Percentiles rank a stretch among this genome's conserved stretches.
phyloP scores from a whole-genome alignment of 164 flowering plant genomes.

The Umbilicus rupestris region DNA sequence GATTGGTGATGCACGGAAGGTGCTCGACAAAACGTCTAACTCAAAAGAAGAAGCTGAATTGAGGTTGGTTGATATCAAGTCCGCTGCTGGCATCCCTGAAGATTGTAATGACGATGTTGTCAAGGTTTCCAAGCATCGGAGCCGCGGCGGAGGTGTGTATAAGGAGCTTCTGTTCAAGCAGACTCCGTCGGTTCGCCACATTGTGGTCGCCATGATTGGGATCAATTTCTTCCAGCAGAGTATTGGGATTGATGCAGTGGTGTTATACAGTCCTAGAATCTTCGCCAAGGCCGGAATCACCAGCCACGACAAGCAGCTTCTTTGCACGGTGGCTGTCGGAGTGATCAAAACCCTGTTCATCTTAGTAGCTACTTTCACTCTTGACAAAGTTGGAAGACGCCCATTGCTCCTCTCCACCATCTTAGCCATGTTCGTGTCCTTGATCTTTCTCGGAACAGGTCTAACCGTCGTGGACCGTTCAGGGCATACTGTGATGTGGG shows the following conservation, averaged over 20 bases:
- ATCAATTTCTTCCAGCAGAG: constrained; percentile 39
- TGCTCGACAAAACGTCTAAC: constrained; percentile 25
- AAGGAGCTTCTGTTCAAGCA: constrained; percentile 24
- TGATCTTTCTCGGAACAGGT: constrained; percentile 23
- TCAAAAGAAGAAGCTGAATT: constrained; percentile 21
- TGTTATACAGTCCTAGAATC: constrained; percentile 39
- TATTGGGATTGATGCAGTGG: constrained; percentile 36
- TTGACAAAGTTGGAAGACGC: constrained; percentile 32
- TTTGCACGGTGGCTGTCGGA: constrained; percentile 31
- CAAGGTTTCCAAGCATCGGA: constrained; percentile 13
- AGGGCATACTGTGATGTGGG: constrained; percentile 13
- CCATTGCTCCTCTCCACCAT: constrained; percentile 34
- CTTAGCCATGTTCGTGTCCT: constrained; percentile 35
- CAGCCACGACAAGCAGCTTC: constrained; percentile 24
- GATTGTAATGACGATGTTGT: constrained; percentile 21
- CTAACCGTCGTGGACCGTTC: constrained; percentile 18
- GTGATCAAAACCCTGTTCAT: constrained; percentile 32
- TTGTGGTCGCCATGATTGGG: constrained; percentile 36
- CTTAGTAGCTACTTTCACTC: constrained; percentile 26
- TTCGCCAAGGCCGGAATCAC: constrained; percentile 33
- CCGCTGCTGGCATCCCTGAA: constrained; percentile 21
- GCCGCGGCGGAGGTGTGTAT: background rate
- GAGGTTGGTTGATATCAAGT: constrained; percentile 24
- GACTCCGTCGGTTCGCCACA: constrained; percentile 24
- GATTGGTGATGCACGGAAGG: constrained; percentile 26